phyloP scores from a whole-genome alignment of 306 rosid genomes.

The Cajanus cajan region DNA sequence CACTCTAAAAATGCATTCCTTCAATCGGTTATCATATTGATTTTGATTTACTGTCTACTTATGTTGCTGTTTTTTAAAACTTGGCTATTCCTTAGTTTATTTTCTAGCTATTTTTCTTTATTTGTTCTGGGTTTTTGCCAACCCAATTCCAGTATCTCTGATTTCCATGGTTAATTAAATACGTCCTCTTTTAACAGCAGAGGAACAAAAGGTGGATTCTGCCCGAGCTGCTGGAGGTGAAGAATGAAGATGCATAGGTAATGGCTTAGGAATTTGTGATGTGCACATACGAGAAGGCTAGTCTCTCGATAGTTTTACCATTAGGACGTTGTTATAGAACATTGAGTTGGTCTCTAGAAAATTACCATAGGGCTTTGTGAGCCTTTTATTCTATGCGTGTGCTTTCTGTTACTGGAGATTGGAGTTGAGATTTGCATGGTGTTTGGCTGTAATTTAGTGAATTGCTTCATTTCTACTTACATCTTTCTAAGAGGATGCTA shows the following conservation, averaged over 20 bases:
- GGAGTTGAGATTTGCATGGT: conserved; percentile 27
- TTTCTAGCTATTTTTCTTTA: background rate
- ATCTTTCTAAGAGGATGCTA: conserved; percentile 13
- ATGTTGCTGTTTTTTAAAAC: background rate
- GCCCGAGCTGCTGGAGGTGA: conserved; percentile 42
- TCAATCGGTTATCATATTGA: background rate
- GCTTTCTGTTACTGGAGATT: conserved; percentile 18
- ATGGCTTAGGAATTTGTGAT: conserved; percentile 26
- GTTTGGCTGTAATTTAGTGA: conserved; percentile 31
- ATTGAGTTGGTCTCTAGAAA: conserved; percentile 23
- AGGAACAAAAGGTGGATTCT: conserved; percentile 52
- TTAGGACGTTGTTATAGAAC: conserved; percentile 32
- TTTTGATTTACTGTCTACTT: background rate
- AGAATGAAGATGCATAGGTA: conserved; percentile 52
- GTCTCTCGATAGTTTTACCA: conserved; percentile 30
- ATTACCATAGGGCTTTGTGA: background rate
- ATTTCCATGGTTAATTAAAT: background rate
- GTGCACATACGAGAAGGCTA: conserved; percentile 35
- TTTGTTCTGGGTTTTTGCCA: background rate
- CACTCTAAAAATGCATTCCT: background rate
- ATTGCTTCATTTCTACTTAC: conserved; percentile 14
- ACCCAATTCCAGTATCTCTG: background rate
- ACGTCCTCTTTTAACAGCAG: conserved; percentile 30
- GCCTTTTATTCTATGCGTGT: conserved; percentile 15
- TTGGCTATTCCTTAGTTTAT: background rate